A percentile compares a stretch with the other conserved stretches of the same genome.
Evolutionary conservation across 257 asterid genomes (phyloP).

Genomic region (Catharanthus roseus): DNA sequence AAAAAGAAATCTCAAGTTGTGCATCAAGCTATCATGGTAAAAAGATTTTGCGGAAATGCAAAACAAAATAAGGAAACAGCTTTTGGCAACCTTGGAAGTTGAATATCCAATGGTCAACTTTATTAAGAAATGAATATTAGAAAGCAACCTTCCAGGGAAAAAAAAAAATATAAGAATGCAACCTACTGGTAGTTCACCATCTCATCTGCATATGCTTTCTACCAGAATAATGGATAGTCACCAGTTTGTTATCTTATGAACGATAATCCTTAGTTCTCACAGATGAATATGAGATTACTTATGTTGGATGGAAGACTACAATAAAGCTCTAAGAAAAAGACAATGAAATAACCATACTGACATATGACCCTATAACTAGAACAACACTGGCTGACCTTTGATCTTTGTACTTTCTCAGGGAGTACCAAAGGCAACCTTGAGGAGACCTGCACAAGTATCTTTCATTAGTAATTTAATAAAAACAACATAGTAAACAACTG

Average conservation of each 20-base stretch:
- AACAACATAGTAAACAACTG: conserved; percentile 8
- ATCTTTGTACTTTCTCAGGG: conserved; percentile 73
- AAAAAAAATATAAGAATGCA: too few relatives aligned
- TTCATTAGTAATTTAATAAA: conserved; percentile 16
- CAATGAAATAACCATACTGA: conserved; percentile 11
- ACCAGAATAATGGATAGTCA: not conserved
- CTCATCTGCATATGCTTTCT: conserved; percentile 2
- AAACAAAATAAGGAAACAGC: not conserved
- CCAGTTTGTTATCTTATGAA: not conserved
- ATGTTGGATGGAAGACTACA: not conserved
- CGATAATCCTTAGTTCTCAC: not conserved
- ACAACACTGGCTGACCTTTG: conserved; percentile 55
- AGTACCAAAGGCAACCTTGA: conserved; percentile 76
- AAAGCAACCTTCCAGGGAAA: too few relatives aligned
- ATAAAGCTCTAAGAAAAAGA: conserved; percentile 8
- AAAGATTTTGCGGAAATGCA: not conserved
- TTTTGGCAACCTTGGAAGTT: not conserved
- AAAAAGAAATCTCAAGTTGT: conserved; percentile 1
- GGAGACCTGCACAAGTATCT: conserved; percentile 46
- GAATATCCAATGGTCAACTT: not conserved
- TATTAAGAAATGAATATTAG: not conserved
- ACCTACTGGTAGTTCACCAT: not conserved
- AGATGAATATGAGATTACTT: not conserved
- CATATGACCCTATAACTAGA: conserved; percentile 11
- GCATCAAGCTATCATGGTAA: not conserved